These are phyloP conservation scores for Wallacemonas sp. DNA, from an alignment of 208 protist genomes.

Conservation along the genomic window DNA sequence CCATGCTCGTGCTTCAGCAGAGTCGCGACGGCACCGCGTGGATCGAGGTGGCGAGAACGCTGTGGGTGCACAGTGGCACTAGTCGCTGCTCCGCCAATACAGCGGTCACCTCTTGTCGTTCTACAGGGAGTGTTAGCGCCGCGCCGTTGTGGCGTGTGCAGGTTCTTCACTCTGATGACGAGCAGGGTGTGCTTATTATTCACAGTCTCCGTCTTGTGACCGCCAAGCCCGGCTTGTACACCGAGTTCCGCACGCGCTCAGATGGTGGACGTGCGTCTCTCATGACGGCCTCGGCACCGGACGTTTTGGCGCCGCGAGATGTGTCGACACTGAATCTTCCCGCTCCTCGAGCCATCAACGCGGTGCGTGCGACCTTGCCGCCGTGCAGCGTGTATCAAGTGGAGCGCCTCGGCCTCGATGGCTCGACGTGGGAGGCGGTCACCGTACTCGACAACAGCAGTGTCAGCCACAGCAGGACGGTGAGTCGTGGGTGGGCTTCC, in stretches of 20 bases:
- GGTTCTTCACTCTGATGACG: conserved; percentile 14
- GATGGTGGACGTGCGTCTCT: neutral
- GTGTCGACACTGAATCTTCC: neutral
- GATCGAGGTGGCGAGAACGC: neutral
- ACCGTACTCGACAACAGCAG: conserved; percentile 29
- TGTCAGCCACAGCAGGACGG: neutral
- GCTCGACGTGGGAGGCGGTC: conserved; percentile 50
- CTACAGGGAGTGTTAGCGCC: conserved; percentile 21
- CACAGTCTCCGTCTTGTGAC: neutral
- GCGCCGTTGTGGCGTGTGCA: conserved; percentile 52
- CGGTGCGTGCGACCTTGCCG: conserved; percentile 47
- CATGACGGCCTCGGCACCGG: neutral
- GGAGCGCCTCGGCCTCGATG: conserved; percentile 71
- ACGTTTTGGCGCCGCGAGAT: neutral
- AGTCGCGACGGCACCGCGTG: neutral
- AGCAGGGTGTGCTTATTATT: neutral
- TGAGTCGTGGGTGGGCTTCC: conserved; percentile 36
- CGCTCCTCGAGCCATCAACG: conserved; percentile 23
- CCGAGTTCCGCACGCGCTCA: neutral
- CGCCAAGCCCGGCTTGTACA: conserved; percentile 9
- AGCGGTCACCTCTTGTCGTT: conserved; percentile 1
- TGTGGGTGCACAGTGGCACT: conserved; percentile 1
- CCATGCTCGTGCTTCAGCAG: neutral
- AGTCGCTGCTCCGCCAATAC: too few species aligned
- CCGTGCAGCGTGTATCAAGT: conserved; percentile 42